Conservation (phyloP, 1,284 basidiomycete genomes). For the Ceratobasidium sp. region DNA sequence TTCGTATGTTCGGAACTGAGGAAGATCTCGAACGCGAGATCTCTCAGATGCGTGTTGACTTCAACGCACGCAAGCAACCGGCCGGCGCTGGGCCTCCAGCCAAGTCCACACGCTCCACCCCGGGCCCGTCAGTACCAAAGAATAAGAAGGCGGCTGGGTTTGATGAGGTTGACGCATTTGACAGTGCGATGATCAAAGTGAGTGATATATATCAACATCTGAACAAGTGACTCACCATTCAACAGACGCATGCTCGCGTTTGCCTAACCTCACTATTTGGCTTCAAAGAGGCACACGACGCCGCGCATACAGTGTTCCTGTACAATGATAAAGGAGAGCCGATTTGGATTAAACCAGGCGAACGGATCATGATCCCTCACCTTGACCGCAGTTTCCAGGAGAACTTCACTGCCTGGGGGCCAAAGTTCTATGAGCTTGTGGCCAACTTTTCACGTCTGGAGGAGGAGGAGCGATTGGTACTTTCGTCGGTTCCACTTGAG, state of each 20-base stretch:
- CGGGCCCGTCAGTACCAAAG: not conserved
- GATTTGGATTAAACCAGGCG: not conserved
- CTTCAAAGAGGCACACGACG: not conserved
- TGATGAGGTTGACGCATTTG: too few species aligned
- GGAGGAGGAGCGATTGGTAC: not conserved
- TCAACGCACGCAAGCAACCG: not conserved
- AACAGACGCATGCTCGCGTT: not conserved
- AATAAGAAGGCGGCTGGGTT: not conserved
- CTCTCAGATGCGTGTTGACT: not conserved
- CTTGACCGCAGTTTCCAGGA: not conserved
- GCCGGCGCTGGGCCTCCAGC: not conserved
- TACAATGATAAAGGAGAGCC: not conserved
- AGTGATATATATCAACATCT: too few species aligned
- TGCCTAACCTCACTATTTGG: not conserved
- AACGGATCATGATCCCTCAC: not conserved
- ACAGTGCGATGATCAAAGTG: too few species aligned
- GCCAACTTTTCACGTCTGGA: not conserved
- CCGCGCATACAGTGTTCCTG: not conserved
- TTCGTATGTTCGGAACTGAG: not conserved
- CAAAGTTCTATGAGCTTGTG: not conserved
- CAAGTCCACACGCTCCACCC: not conserved
- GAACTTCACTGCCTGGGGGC: not conserved
- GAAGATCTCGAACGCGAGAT: not conserved
- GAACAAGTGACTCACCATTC: not conserved
- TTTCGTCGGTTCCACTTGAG: not conserved